phyloP scores from a whole-genome alignment of 441 rosid genomes.

The Erysimum pusillum region DNA sequence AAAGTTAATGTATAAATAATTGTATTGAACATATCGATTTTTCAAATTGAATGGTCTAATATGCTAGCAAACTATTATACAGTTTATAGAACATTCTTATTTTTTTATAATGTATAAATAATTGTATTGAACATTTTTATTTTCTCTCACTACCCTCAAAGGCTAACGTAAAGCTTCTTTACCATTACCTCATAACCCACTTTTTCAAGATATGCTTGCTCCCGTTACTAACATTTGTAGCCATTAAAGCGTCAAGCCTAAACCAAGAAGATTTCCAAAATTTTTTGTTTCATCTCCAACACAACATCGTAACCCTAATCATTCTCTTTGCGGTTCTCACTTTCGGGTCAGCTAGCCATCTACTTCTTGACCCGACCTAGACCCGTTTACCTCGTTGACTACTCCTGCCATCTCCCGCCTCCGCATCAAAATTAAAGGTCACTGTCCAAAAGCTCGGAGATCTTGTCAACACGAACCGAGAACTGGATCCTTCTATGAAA shows the following conservation, averaged over 20 bases:
- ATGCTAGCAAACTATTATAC: too few species aligned
- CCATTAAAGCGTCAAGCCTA: conserved; percentile 11
- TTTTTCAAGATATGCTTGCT: conserved; percentile 28
- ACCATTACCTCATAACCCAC: conserved; percentile 11
- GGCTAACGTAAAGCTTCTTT: conserved; percentile 28
- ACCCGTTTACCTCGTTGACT: conserved; percentile 36
- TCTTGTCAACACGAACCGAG: neutral
- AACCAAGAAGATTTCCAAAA: conserved; percentile 13
- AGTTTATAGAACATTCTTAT: too few species aligned
- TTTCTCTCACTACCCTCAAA: neutral
- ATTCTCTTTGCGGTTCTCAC: neutral
- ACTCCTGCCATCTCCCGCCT: conserved; percentile 35
- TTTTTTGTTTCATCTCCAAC: conserved; percentile 13
- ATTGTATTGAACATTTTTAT: too few species aligned
- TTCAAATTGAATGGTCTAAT: too few species aligned
- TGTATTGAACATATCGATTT: too few species aligned
- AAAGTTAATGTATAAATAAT: too few species aligned
- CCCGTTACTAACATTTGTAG: conserved; percentile 4
- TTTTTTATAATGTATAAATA: too few species aligned
- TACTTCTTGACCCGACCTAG: conserved; percentile 13
- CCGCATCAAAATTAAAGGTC: neutral
- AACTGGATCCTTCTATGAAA: neutral
- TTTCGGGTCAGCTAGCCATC: neutral
- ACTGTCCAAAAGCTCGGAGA: conserved; percentile 19
- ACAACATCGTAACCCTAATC: neutral